Base-by-base conservation (phyloP, 805 yeast genomes). In the Candida wancherniae region DNA sequence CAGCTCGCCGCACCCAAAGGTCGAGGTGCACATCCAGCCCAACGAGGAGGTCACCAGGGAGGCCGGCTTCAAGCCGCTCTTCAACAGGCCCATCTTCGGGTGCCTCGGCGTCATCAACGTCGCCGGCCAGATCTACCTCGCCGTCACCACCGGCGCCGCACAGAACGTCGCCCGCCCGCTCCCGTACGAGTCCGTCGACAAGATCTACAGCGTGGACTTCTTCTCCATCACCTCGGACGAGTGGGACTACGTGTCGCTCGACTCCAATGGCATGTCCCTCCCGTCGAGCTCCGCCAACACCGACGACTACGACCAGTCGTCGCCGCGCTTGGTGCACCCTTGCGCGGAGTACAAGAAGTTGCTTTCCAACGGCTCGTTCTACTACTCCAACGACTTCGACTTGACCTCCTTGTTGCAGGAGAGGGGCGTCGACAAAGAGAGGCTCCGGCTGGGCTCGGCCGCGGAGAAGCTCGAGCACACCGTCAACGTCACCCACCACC, bases 311-410 rank as follows among this genome's bases (percentile, higher is more conserved):
- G 52, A 37, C 24, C 40, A 19, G 37, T 40, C 44, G 22, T 31
- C 44, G 5, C 49, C 60, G 0, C 39, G 48, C 13, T 47, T 45
- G 4, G 51, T 52, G 9, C 95, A 90, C 48, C 97, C 97, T 0
- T 87, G 97, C 50, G 69, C 67, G 26, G 92, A 82, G 31, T 55
- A 92, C 38, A 74, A 79, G 44, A 87, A 85, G 55, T 63, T 92
- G 26, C 61, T 92, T 29, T 70, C 80, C 15, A 84, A 83, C 51
- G 97, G 97, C 3, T 84, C 95, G 1, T 92, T 92, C 53, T 90
- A 84, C 58, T 92, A 81, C 60, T 84, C 95, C 33, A 79, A 86
- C 4, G 90, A 87, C 58, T 92, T 87, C 56, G 98, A 92, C 57
- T 61, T 92, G 45, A 92, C 98, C 0, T 80, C 86, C n/a, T 67